Base-by-base conservation (phyloP, 2,329 filamentous ascomycete species). In the Chrysosporium keratinophilum region DNA sequence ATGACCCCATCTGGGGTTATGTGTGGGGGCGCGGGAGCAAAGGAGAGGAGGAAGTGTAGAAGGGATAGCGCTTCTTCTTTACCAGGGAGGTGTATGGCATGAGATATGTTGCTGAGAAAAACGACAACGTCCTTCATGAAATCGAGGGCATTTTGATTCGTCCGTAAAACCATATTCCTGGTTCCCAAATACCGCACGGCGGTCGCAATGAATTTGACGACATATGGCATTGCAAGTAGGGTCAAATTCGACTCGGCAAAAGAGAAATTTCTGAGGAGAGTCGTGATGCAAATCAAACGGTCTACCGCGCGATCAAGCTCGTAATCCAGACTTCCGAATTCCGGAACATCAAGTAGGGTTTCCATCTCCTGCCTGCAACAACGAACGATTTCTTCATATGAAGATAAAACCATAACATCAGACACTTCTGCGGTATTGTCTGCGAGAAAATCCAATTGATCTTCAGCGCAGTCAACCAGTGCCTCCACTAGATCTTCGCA, bases 41-140 rank as follows among this genome's bases (percentile, higher is more conserved):
- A 98, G 1, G 91, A 83, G 49, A 97, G 75, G 28, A 98, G 76
- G 68, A 98, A 95, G 65, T 95, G 85, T 39, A 98, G 74, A 5
- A 97, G 76, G 63, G 87, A 88, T 39, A 88, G 75, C 0, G 90
- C 90, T 65, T 97, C 90, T 64, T 97, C 90, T 58, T 87, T 84
- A 17, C 85, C 85, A 1, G 89, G 85, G 39, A 98, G 76, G 64
- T 91, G 85, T 50, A 97, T 79, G 9, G 81, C 80, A 45, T 87
- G 82, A 6, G 89, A 83, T 46, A 94, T 81, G 67, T 98, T 97
- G 54, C 91, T 96, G 52, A 98, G 76, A 60, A 95, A 82, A 14
- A 88, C 84, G 55, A 97, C 81, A 31, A 89, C 76, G 67, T 98
- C 93, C 71, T 98, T 98, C 87, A 96, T 95, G 63, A 97, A 91